Evolutionary conservation across 2,329 filamentous ascomycete genomes (phyloP).

Genomic region (Orbilia quercus): DNA sequence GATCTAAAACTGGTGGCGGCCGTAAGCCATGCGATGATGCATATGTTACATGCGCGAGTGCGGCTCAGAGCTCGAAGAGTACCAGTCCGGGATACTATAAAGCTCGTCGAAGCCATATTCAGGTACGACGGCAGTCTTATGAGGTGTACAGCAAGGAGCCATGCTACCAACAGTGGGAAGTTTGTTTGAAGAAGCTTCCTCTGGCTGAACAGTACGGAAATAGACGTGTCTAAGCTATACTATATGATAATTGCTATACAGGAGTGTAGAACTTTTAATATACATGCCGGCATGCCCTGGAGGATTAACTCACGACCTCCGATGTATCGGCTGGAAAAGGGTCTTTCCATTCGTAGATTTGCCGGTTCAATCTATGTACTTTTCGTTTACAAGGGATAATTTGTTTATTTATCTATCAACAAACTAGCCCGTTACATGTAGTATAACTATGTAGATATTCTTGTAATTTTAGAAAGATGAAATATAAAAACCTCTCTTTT

Average conservation of each 20-base stretch:
- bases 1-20: background rate
- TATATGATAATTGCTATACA: background rate
- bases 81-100: background rate
- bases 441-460: too few relatives aligned
- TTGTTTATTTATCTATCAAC: too few relatives aligned
- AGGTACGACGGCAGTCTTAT: conserved; percentile 13
- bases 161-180: conserved; percentile 30
- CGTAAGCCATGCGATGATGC: conserved; percentile 35
- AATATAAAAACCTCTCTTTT: too few relatives aligned
- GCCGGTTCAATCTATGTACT: too few relatives aligned
- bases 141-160: conserved; percentile 25
- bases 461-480: too few relatives aligned
- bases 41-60: conserved; percentile 16
- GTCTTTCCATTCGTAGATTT: too few relatives aligned
- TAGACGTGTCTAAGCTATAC: background rate
- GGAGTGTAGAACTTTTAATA: too few relatives aligned
- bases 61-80: background rate
- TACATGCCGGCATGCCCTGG: too few relatives aligned
- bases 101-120: conserved; percentile 20
- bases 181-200: conserved; percentile 24
- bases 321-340: too few relatives aligned
- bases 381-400: too few relatives aligned
- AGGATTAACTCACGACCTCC: too few relatives aligned
- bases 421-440: too few relatives aligned
- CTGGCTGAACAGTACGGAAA: background rate